Percentiles rank a stretch among this genome's conserved stretches.
These are phyloP conservation scores for Zea luxurians DNA, from an alignment of 176 grass and related monocot species.

Conservation along the genomic window DNA sequence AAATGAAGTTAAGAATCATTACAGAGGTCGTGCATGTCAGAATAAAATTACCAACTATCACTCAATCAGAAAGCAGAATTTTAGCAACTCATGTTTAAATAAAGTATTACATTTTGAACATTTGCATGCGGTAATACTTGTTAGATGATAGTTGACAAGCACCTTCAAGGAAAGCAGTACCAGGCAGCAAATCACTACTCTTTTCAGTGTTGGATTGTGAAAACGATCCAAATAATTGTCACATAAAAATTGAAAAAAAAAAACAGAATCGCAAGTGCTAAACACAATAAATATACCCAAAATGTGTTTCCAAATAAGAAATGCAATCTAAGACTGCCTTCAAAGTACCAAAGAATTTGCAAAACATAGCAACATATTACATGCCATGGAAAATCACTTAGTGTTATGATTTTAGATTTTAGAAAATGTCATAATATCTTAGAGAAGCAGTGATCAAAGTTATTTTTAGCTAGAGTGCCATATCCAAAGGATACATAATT, in stretches of 20 bases:
- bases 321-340: not conserved
- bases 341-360: not conserved
- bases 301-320: constrained; percentile 14
- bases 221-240: not conserved
- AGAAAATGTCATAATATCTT: not conserved
- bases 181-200: not conserved
- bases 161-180: not conserved
- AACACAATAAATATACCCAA: not conserved
- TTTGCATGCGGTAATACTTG: not conserved
- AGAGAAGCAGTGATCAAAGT: not conserved
- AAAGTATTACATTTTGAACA: not conserved
- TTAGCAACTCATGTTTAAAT: not conserved
- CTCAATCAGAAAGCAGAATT: not conserved
- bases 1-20: not conserved
- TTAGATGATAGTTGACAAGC: not conserved
- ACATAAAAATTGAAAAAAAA: not conserved
- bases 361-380: not conserved
- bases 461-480: not conserved
- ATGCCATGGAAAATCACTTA: not conserved
- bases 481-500: not conserved
- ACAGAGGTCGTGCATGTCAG: not conserved
- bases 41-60: not conserved
- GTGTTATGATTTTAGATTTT: not conserved
- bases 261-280: not conserved
- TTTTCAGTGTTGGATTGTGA: not conserved